Evolutionary conservation across 2,329 filamentous ascomycete genomes (phyloP), one percentile per base, ranked within the genome.

Genomic region (Allantophomopsis lycopodina): DNA sequence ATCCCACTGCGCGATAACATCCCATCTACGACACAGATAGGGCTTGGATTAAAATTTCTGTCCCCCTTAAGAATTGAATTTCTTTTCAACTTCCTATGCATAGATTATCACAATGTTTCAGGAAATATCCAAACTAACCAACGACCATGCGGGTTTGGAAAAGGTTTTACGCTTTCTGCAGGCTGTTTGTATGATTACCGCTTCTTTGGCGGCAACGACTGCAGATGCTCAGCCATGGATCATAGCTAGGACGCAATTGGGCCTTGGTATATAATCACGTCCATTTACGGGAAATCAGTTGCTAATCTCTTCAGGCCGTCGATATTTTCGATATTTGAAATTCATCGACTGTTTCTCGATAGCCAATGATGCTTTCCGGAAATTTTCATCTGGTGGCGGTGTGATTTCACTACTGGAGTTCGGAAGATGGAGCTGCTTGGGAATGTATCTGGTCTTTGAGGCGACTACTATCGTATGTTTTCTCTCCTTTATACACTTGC

Each of bases 161-260:
- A 71, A 76, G 42, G 62, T 66, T 39, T 61, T 81, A 46, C 71
- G 76, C 35, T 59, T 76, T 40, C 48, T 77, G 35, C 74, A 79
- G 55, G 56, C 71, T 35, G 37, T 65, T 21, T 56, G 65, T 43
- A 61, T 68, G 40, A 62, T 77, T 42, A 48, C 72, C 11, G 56
- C 63, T 14, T 61, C 61, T 11, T 67, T 63, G 42, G 57, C 68
- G 5, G 35, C 60, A 14, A 55, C 68, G 17, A 53, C 65, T 21
- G 48, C 58, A 20, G 42, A 42, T 10, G 28, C 56, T 2, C 49
- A 54, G 18, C 51, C 52, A 23, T 66, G 60, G 53, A 48, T 52
- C 2, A 55, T 52, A 2, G 55, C 60, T 5, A 58, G 60, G 38
- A 46, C 51, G 28, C 59, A 67, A 46, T 54, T 68, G 38, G 61